Conservation (phyloP, 805 yeast species). For the Ogataea trehaloabstinens region DNA sequence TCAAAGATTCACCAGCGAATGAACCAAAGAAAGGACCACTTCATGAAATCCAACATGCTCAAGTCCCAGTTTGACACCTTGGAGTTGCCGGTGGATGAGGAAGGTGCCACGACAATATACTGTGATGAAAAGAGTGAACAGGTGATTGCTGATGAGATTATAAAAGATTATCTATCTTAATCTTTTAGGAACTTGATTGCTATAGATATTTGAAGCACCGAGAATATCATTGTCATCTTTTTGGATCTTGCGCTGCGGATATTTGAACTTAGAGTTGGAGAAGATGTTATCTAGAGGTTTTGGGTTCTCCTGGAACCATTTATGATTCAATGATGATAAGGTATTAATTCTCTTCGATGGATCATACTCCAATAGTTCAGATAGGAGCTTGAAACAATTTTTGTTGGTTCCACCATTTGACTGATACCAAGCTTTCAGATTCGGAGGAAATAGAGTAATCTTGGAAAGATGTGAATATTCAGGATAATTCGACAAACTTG, state of each 20-base stretch:
- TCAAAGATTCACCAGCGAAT: constrained; percentile 64
- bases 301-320: constrained; percentile 72
- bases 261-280: constrained; percentile 66
- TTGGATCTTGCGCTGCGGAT: constrained; percentile 84
- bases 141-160: constrained; percentile 14
- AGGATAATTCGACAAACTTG: constrained; percentile 74
- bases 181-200: not conserved
- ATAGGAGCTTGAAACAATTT: constrained; percentile 63
- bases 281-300: constrained; percentile 74
- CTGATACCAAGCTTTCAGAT: constrained; percentile 81
- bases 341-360: constrained; percentile 82
- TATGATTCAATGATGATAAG: constrained; percentile 67
- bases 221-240: constrained; percentile 81
- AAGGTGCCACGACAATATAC: constrained; percentile 12
- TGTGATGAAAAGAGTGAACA: constrained; percentile 21
- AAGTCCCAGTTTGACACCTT: constrained; percentile 71
- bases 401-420: constrained; percentile 74
- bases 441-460: constrained; percentile 61
- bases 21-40: constrained; percentile 66
- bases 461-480: constrained; percentile 68
- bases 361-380: constrained; percentile 72
- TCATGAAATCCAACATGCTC: constrained; percentile 85
- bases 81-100: constrained; percentile 56
- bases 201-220: constrained; percentile 26
- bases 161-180: not conserved